Base-by-base conservation (phyloP, 352 stramenopile genomes). In the Pythium myriotylum region DNA sequence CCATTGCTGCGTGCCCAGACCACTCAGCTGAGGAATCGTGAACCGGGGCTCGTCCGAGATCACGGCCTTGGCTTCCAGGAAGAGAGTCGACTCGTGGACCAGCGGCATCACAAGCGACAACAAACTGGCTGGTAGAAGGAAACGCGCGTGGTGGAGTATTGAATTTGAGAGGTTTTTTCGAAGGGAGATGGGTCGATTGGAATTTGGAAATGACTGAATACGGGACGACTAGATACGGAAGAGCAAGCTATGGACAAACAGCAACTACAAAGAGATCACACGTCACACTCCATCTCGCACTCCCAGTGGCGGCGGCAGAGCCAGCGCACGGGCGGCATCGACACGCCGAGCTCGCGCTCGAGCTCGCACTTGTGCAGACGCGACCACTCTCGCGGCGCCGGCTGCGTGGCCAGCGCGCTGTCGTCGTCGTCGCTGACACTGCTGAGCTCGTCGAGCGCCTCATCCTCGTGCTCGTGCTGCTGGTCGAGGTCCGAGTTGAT, bases 281-380 rank as follows among this genome's bases (percentile, higher is more conserved):
- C 54, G 16, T 62, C 51, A 23, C 61, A 68, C 61, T 68, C 53
- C 61, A 68, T 68, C 29, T 63, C 53, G 54, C 61, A 68, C 54
- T 69, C 54, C 39, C 59, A 52, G 42, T 81, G 72, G 27, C 59
- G 29, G 1, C 48, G 50, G 39, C 79, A 88, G n/a, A 88, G 60
- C 77, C 77, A 88, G n/a, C 77, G 70, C 19, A 67, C 76, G 14
- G 33, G 54, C n/a, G 63, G 57, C 14, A 68, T 46, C 2, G 50
- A 59, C 23, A 42, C 56, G 14, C 63, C 45, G 7, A 19, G 67
- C 13, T 77, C 55, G 24, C 14, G 0, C 12, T 56, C 40, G n/a
- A 80, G 26, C 3, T 79, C 60, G 24, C 62, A 86, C 37, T 79
- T 76, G 24, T 65, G 64, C 37, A 88, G 67, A 20, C 60, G 49